A percentile compares a stretch with the other conserved stretches of the same genome.
Conservation (phyloP, 495 filamentous ascomycete genomes). For the Diplogelasinospora grovesii region DNA sequence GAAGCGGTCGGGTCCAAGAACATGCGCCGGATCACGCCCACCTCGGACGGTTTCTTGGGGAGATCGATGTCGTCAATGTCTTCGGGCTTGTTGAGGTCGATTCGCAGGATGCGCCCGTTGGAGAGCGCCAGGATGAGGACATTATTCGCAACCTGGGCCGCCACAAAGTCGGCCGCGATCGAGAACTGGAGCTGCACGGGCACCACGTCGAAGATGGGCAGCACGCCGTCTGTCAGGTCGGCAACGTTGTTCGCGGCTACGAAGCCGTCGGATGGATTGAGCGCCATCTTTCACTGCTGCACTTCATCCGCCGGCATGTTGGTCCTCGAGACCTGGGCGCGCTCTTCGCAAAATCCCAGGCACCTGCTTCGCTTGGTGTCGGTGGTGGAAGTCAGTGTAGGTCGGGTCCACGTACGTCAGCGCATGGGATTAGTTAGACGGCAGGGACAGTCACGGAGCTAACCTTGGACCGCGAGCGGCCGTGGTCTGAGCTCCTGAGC, state of each 20-base stretch:
- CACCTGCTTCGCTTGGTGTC: too few species aligned
- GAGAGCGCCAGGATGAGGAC: constrained; percentile 85
- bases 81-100: constrained; percentile 86
- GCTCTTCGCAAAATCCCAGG: too few species aligned
- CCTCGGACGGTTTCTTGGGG: constrained; percentile 84
- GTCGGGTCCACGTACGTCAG: too few species aligned
- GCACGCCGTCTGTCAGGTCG: constrained; percentile 51
- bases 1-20: constrained; percentile 96
- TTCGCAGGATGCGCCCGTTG: constrained; percentile 81
- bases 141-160: constrained; percentile 95
- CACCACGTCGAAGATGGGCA: constrained; percentile 91
- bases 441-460: too few species aligned
- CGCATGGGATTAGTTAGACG: too few species aligned
- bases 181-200: constrained; percentile 85
- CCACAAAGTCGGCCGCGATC: constrained; percentile 88
- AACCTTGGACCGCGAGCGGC: too few species aligned
- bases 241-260: constrained; percentile 40
- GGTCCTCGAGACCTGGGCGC: background rate
- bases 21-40: constrained; percentile 86
- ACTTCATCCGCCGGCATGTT: constrained; percentile 8
- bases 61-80: constrained; percentile 99
- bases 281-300: constrained; percentile 31
- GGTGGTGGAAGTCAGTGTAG: background rate
- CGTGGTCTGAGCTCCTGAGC: too few species aligned
- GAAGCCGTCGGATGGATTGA: constrained; percentile 47